Evolutionary conservation across 192 early-diverging fungal genomes (phyloP), one percentile per base, ranked within the genome.

Genomic region (Rhizophagus prolifer): DNA sequence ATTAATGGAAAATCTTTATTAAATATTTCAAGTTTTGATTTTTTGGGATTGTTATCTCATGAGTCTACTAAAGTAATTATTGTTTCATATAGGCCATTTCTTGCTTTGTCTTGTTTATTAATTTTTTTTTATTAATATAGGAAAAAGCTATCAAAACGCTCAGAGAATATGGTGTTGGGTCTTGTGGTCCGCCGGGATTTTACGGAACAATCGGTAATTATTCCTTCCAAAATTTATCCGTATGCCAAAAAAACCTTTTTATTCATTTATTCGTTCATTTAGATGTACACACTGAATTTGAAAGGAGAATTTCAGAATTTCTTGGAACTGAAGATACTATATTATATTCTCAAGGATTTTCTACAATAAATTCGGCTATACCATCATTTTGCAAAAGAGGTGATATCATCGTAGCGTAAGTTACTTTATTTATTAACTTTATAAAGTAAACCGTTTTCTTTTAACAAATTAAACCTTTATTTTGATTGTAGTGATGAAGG

Each of bases 301-400:
- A 99, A 83, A 86, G 88, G 71, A 89, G 92, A 54, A 81, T 99
- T 65, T 95, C 95, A 13, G 85, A 85, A 5, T 96, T 97, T 75
- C 82, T 96, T 30, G 95, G 95, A 7, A 88, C 90, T 63, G 94
- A 95, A 59, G 85, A 88, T 41, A 89, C 95, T 26, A 97, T 97
- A 67, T 90, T 99, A 64, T 99, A 99, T 82, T 93, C 95, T 28
- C 97, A 99, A 84, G 94, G 92, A 4, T 95, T 99, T 74, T 93
- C 96, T 38, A 95, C 95, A 25, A 93, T 96, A 50, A 90, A 94
- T 4, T 94, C 92, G 12, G 95, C 94, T 34, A 95, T 99, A 79
- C 94, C 97, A 30, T 95, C 96, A 36, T 99, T 99, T 83, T 89
- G 93, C 28, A 99, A 99, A 89, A 91, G 96, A 80, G 96, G 96